These are phyloP conservation scores for Wickerhamiella azyma DNA, from an alignment of 805 yeast species.

Conservation along the genomic window DNA sequence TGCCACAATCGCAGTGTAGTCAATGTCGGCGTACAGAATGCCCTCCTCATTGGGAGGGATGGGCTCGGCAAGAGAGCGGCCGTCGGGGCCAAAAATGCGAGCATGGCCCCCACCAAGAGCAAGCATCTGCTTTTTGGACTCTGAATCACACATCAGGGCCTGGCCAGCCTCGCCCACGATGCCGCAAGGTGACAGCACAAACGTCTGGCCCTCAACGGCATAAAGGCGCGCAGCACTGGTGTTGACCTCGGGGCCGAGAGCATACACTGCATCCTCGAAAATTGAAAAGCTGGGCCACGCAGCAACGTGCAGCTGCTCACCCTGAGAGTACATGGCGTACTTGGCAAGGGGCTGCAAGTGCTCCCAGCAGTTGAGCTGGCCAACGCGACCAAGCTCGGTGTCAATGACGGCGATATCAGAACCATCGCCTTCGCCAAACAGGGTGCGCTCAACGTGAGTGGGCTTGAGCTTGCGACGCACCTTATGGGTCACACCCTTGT, in stretches of 20 bases:
- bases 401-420: neutral
- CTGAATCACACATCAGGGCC: neutral
- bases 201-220: conserved; percentile 10
- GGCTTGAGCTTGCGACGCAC: conserved; percentile 6
- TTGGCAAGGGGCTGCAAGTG: conserved; percentile 1
- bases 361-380: conserved; percentile 6
- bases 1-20: neutral
- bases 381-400: neutral
- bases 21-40: conserved; percentile 7
- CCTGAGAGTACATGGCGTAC: conserved; percentile 4
- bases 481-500: neutral
- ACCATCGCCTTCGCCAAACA: conserved; percentile 8
- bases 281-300: neutral
- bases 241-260: conserved; percentile 3
- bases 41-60: conserved; percentile 9
- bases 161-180: neutral
- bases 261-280: neutral
- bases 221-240: conserved; percentile 3
- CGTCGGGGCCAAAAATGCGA: conserved; percentile 12
- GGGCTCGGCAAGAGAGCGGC: conserved; percentile 2
- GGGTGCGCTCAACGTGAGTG: conserved; percentile 6
- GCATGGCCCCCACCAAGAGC: conserved; percentile 10
- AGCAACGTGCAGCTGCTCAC: neutral
- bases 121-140: conserved; percentile 3
- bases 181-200: conserved; percentile 6